phyloP scores from a whole-genome alignment of 305 asterid genomes.

The Fraxinus sp. region DNA sequence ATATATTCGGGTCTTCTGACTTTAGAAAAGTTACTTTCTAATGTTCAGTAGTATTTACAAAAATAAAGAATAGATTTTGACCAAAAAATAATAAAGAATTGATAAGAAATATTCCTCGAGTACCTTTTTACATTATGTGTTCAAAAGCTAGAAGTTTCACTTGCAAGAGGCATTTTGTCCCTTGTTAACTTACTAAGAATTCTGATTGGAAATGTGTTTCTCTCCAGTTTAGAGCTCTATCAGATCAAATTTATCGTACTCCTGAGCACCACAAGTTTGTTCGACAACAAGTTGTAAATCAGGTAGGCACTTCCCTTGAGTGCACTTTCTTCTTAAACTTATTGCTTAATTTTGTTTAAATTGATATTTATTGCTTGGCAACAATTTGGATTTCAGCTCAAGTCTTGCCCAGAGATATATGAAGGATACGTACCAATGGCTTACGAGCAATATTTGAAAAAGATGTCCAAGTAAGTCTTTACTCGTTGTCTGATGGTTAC shows the following conservation, averaged over 20 bases:
- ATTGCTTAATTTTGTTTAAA: slow-evolving; percentile 20
- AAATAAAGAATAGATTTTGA: background rate
- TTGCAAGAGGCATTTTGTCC: background rate
- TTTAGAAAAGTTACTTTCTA: background rate
- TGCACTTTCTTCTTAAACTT: slow-evolving; percentile 6
- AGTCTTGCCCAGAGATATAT: slow-evolving; percentile 66
- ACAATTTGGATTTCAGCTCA: slow-evolving; percentile 55
- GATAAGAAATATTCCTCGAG: background rate
- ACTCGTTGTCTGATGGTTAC: slow-evolving; percentile 21
- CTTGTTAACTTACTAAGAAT: background rate
- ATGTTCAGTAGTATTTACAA: background rate
- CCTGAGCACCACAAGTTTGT: slow-evolving; percentile 94
- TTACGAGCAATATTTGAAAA: slow-evolving; percentile 62
- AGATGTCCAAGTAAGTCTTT: slow-evolving; percentile 72
- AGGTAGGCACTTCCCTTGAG: slow-evolving; percentile 45
- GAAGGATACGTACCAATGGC: slow-evolving; percentile 96
- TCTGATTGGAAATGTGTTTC: slow-evolving; percentile 25
- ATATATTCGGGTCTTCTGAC: background rate
- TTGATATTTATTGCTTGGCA: slow-evolving; percentile 26
- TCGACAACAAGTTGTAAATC: slow-evolving; percentile 77
- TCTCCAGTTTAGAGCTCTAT: slow-evolving; percentile 82
- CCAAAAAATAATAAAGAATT: background rate
- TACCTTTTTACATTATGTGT: background rate
- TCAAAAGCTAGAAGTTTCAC: background rate
- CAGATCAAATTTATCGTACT: slow-evolving; percentile 89